A percentile compares a stretch with the other conserved stretches of the same genome.
These are phyloP conservation scores for Triangularia setosa DNA, from an alignment of 2,329 filamentous ascomycete species.

Conservation along the genomic window DNA sequence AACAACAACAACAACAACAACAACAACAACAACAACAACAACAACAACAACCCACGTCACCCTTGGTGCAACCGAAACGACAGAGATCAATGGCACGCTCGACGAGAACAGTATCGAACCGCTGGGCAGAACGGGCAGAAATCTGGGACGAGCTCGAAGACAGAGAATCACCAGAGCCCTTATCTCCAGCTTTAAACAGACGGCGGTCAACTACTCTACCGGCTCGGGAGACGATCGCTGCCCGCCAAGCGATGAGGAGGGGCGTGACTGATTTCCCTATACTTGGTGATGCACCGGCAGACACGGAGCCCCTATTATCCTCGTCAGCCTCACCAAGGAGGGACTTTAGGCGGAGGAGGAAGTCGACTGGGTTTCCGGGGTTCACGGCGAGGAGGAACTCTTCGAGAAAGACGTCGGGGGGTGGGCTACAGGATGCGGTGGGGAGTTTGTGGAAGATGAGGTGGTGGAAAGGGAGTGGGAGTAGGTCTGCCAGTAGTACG, in stretches of 20 bases:
- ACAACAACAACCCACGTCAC: slow-evolving; percentile 24
- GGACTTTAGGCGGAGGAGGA: slow-evolving; percentile 45
- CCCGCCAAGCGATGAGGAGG: slow-evolving; percentile 30
- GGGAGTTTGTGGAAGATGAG: slow-evolving; percentile 51
- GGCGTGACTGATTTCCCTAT: slow-evolving; percentile 30
- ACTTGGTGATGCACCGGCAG: slow-evolving; percentile 17
- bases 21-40: neutral
- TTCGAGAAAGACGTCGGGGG: slow-evolving; percentile 33
- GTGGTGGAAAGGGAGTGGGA: slow-evolving; percentile 44
- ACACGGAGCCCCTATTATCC: slow-evolving; percentile 17
- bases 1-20: too few species aligned
- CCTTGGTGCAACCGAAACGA: slow-evolving; percentile 39
- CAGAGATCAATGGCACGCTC: slow-evolving; percentile 21
- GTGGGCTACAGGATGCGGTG: slow-evolving; percentile 46
- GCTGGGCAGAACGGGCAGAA: slow-evolving; percentile 67
- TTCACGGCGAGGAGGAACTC: slow-evolving; percentile 51
- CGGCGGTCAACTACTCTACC: slow-evolving; percentile 49
- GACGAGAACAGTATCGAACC: slow-evolving; percentile 35
- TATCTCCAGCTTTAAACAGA: slow-evolving; percentile 32
- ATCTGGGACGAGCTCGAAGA: slow-evolving; percentile 90
- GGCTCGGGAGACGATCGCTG: slow-evolving; percentile 39
- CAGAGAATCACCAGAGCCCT: slow-evolving; percentile 48
- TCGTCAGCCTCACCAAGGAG: slow-evolving; percentile 27
- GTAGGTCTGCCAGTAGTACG: slow-evolving; percentile 1
- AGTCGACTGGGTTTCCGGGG: slow-evolving; percentile 59